Percentiles rank a stretch among this genome's conserved stretches.
Evolutionary conservation across 2,329 filamentous ascomycete genomes (phyloP).

Genomic region (Dactylellina haptotyla): DNA sequence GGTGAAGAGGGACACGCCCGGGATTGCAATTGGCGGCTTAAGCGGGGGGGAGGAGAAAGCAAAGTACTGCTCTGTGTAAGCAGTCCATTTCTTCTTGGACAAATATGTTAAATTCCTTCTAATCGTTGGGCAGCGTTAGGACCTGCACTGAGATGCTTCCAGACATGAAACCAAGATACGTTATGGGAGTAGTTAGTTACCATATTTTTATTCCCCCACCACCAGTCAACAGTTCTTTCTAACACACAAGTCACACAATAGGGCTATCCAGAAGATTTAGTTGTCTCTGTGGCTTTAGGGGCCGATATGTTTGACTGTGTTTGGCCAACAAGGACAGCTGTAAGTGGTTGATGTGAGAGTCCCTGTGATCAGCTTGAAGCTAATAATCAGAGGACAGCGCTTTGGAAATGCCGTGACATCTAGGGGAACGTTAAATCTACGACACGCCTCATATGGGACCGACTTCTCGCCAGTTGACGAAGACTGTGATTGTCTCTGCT

Average conservation of each 20-base stretch:
- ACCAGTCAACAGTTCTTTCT: not conserved
- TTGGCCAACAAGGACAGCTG: constrained; percentile 93
- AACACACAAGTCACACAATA: constrained; percentile 55
- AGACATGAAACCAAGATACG: constrained; percentile 92
- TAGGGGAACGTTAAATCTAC: constrained; percentile 82
- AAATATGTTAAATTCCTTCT: not conserved
- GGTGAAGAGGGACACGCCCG: constrained; percentile 89
- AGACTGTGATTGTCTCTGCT: constrained; percentile 82
- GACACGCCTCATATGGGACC: constrained; percentile 76
- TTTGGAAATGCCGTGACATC: constrained; percentile 94
- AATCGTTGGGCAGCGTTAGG: constrained; percentile 67
- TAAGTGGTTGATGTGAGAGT: no score
- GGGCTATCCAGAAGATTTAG: constrained; percentile 93
- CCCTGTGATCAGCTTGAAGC: not conserved
- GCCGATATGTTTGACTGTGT: constrained; percentile 99
- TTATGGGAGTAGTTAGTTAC: constrained; percentile 88
- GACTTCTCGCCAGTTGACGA: constrained; percentile 88
- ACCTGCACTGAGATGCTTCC: constrained; percentile 87
- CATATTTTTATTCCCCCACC: no score
- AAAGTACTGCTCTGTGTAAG: constrained; percentile 83
- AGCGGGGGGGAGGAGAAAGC: constrained; percentile 94
- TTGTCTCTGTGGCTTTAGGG: constrained; percentile 91
- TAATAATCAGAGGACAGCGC: constrained; percentile 64
- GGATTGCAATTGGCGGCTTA: constrained; percentile 93
- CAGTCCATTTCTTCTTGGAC: not conserved